Percentiles rank a stretch among this genome's conserved stretches.
Evolutionary conservation across 148 eudicot species (phyloP).

Genomic region (Simmondsia chinensis): DNA sequence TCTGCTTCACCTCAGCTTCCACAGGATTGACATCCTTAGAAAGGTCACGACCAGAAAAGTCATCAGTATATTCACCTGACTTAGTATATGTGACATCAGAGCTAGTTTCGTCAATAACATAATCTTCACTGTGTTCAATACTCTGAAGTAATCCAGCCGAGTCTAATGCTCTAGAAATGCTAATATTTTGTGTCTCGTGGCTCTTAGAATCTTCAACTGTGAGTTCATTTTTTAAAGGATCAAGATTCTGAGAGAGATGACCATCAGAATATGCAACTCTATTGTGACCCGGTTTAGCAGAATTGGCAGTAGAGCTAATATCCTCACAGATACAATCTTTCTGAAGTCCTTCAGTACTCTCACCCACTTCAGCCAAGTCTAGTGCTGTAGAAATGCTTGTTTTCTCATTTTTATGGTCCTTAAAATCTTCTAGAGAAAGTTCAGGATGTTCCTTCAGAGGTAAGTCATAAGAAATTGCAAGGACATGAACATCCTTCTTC

Average conservation of each 20-base stretch:
- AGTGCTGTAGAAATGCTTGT: conserved; percentile 4
- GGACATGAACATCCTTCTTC: conserved; percentile 6
- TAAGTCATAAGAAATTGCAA: conserved; percentile 14
- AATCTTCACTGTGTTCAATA: conserved; percentile 4
- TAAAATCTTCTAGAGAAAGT: conserved; percentile 13
- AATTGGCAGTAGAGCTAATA: too few relatives aligned
- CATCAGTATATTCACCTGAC: neutral
- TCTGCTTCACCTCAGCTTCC: conserved; percentile 12
- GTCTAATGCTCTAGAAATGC: conserved; percentile 9
- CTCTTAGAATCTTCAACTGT: conserved; percentile 18
- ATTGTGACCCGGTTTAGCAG: too few relatives aligned
- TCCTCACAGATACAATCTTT: neutral
- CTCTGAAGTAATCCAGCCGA: conserved; percentile 3
- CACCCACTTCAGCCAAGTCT: conserved; percentile 9
- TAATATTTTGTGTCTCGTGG: neutral
- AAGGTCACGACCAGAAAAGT: conserved; percentile 3
- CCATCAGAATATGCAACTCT: too few relatives aligned
- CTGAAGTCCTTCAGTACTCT: conserved; percentile 1
- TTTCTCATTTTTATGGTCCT: conserved; percentile 8
- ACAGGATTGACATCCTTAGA: neutral
- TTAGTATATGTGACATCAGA: conserved; percentile 2
- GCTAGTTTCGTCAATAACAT: conserved; percentile 3
- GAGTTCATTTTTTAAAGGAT: too few relatives aligned
- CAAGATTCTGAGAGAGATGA: too few relatives aligned
- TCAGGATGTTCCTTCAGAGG: conserved; percentile 13